Base-by-base conservation (phyloP, 768 basidiomycete species). In the Suillus americanus region DNA sequence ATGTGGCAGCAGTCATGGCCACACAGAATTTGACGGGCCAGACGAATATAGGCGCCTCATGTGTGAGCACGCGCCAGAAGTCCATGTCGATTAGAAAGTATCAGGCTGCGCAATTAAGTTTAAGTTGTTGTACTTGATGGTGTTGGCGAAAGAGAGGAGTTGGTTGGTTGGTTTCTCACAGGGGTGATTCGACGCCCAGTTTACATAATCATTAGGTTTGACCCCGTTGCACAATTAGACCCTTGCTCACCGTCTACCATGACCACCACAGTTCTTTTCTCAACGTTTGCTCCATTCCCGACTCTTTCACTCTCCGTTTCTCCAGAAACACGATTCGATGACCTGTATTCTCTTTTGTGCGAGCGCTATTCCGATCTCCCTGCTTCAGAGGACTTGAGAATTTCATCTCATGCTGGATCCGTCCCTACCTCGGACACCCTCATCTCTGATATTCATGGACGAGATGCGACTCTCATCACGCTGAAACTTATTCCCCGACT, bases 401-500 rank as follows among this genome's bases (percentile, higher is more conserved):
- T 87, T 28, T 80, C 81, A 16, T 74, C 78, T 9, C 77, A 80
- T 65, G 73, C 75, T 60, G 77, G 82, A 60, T 65, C 71, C 14
- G 64, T 78, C 46, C 66, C 75, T 2, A 63, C 74, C 14, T 66
- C 72, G 28, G 66, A 72, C 20, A 70, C 77, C 3, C 70, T 76
- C 7, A 66, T 86, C 5, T 79, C 81, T 6, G 70, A 80, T 1
- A 75, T 79, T 9, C 69, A 75, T 69, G 71, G 63, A 23, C 70
- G 72, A 37, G 70, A 72, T 18, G 73, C 74, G 5, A 67, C 73
- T 45, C 76, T 91, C 33, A 79, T 94, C n/a, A 81, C 84, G 2
- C 80, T 98, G 1, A 84, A 93, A 0, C 81, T 97, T n/a, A 79
- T 84, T 1, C 90, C 94, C 0, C 81, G 89, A 30, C 73, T 98